These are phyloP conservation scores for Albophoma yamanashiensis DNA, from an alignment of 2,329 filamentous ascomycete species.

Conservation along the genomic window DNA sequence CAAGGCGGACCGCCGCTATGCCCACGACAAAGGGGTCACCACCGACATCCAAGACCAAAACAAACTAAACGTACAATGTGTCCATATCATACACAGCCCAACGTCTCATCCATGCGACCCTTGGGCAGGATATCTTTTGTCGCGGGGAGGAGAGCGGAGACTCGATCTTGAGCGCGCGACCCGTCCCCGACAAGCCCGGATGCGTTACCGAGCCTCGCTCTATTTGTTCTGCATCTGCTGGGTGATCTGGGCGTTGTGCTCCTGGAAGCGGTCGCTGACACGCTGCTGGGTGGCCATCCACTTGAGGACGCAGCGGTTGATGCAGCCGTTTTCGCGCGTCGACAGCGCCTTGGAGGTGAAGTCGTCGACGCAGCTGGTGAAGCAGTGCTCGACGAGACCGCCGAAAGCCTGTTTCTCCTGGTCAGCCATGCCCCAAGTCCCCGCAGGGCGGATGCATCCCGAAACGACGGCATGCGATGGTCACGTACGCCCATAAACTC, in stretches of 20 bases:
- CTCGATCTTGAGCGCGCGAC: not conserved
- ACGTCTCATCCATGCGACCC: not conserved
- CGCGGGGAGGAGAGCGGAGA: not conserved
- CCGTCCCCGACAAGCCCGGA: not conserved
- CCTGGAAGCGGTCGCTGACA: conserved; percentile 80
- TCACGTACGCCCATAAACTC: conserved; percentile 88
- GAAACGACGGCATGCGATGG: not conserved
- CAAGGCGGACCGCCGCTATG: not conserved
- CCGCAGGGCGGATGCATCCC: not conserved
- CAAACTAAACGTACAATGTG: not conserved
- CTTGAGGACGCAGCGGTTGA: conserved; percentile 93
- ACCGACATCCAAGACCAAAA: not conserved
- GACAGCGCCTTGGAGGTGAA: conserved; percentile 96
- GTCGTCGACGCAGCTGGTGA: conserved; percentile 94
- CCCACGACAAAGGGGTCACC: not conserved
- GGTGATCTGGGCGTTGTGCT: conserved; percentile 52
- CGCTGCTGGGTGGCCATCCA: conserved; percentile 86
- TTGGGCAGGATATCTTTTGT: not conserved
- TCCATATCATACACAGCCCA: conserved; percentile 4
- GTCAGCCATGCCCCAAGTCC: not conserved
- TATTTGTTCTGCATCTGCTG: conserved; percentile 38
- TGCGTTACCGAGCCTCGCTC: not conserved
- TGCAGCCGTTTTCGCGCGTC: conserved; percentile 79
- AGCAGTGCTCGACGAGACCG: conserved; percentile 67
- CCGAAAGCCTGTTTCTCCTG: conserved; percentile 21